phyloP scores from a whole-genome alignment of 495 filamentous ascomycete genomes.

The Penicillium verhagenii region DNA sequence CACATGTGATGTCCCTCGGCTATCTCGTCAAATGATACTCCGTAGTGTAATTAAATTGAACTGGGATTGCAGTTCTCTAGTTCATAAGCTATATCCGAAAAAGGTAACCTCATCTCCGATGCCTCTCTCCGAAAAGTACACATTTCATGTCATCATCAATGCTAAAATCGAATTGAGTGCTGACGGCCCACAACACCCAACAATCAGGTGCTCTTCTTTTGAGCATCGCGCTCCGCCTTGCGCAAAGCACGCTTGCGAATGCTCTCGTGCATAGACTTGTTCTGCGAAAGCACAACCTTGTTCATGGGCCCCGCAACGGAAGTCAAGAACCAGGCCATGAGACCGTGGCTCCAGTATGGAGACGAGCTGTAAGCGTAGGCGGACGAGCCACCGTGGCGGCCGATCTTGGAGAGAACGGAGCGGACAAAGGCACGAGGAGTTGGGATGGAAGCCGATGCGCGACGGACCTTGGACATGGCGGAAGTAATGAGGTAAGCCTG shows the following conservation, averaged over 20 bases:
- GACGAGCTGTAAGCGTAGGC: conserved; percentile 77
- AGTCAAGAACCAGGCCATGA: conserved; percentile 83
- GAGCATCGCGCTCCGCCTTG: conserved; percentile 78
- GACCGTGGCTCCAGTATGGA: conserved; percentile 86
- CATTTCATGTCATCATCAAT: conserved; percentile 2
- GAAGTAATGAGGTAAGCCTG: conserved; percentile 89
- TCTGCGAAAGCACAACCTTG: conserved; percentile 60
- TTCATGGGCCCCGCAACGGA: conserved; percentile 67
- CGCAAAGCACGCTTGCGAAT: conserved; percentile 86
- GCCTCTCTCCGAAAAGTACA: background rate
- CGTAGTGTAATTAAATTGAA: background rate
- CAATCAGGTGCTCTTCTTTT: conserved; percentile 44
- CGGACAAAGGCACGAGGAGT: conserved; percentile 80
- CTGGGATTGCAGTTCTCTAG: background rate
- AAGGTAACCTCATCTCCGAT: background rate
- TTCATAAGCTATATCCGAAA: conserved; percentile 4
- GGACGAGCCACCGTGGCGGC: conserved; percentile 71
- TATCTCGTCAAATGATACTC: background rate
- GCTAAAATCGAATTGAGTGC: background rate
- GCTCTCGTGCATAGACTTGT: conserved; percentile 76
- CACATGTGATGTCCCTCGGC: too few relatives aligned
- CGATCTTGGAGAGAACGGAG: conserved; percentile 76
- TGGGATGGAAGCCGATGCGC: conserved; percentile 71
- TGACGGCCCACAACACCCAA: background rate
- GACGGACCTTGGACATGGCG: conserved; percentile 93